Evolutionary conservation across 495 filamentous ascomycete species (phyloP), one percentile per base, ranked within the genome.

Genomic region (Elaphomyces granulatus): DNA sequence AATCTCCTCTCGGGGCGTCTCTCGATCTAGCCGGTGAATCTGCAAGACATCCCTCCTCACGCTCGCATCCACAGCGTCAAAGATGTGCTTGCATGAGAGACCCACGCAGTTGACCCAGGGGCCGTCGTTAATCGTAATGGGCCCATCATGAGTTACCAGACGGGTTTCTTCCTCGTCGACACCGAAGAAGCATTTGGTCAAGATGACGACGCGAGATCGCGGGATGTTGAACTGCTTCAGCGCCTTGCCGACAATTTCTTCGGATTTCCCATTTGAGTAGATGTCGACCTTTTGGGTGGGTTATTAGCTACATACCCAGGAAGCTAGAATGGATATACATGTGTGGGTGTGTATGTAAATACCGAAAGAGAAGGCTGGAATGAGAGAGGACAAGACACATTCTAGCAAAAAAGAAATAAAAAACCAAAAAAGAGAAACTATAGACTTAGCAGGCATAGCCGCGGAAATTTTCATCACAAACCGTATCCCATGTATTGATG

Each of bases 211-310:
- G 43, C 77, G 79, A 44, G 76, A 61, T 20, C 85, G 80, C 1
- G 83, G 83, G 49, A 90, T 87, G 35, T 72, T 66, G 64, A 77
- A 86, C 47, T 79, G 61, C 55, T 76, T 78, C 38, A 90, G 56
- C 2, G 84, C 82, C 55, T 87, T 88, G 55, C 74, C 82, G 38
- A 88, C 65, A 48, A 88, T 73, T 37, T 67, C 52, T 53, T 92
- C 85, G 4, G 75, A 80, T 3, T 45, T 56, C 18, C 85, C 85
- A 50, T 87, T 72, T 2, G 77, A 82, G 61, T 88, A 88, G 43
- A 70, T 52, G 47, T 74, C 70, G 14, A 70, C 70, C 62, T 68
- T 18, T 40, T 4, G 10, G 3, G n/a, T n/a, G n/a, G n/a, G n/a
- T n/a, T n/a, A n/a, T n/a, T n/a, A n/a, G n/a, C n/a, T n/a, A n/a